Evolutionary conservation across 2,329 filamentous ascomycete species (phyloP).

Genomic region (Endothia cerciana): DNA sequence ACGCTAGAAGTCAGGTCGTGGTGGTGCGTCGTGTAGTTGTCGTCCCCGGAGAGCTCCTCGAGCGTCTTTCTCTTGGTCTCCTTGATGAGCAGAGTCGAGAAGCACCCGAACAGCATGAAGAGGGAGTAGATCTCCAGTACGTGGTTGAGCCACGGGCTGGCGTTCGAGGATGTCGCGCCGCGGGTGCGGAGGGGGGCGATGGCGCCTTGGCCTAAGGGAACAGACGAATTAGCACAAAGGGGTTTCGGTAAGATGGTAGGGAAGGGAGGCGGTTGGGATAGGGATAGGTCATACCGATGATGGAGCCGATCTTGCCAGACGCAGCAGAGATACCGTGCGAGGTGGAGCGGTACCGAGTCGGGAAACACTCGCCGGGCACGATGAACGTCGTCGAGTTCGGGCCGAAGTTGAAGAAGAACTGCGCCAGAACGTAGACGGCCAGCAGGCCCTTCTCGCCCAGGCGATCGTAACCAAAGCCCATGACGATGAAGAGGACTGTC

Average conservation of each 20-base stretch:
- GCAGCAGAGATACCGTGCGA: slow-evolving; percentile 62
- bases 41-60: slow-evolving; percentile 57
- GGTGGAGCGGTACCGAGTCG: slow-evolving; percentile 59
- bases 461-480: slow-evolving; percentile 65
- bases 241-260: not conserved
- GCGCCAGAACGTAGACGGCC: slow-evolving; percentile 59
- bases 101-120: slow-evolving; percentile 75
- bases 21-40: slow-evolving; percentile 24
- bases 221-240: not conserved
- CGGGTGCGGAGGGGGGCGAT: slow-evolving; percentile 57
- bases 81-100: slow-evolving; percentile 71
- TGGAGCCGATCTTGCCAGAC: slow-evolving; percentile 54
- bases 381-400: slow-evolving; percentile 63
- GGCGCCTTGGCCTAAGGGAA: slow-evolving; percentile 50
- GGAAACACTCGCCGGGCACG: slow-evolving; percentile 60
- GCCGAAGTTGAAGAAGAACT: slow-evolving; percentile 64
- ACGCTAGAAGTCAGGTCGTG: not conserved
- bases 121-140: slow-evolving; percentile 75
- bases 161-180: slow-evolving; percentile 46
- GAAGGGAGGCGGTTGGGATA: too few relatives aligned
- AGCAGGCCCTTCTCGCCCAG: slow-evolving; percentile 57
- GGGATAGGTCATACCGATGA: slow-evolving; percentile 44
- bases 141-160: slow-evolving; percentile 72
- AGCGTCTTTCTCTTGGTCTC: slow-evolving; percentile 77
- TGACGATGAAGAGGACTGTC: slow-evolving; percentile 63